phyloP scores from a whole-genome alignment of 2,329 filamentous ascomycete species.

The Colletotrichum endophyticum region DNA sequence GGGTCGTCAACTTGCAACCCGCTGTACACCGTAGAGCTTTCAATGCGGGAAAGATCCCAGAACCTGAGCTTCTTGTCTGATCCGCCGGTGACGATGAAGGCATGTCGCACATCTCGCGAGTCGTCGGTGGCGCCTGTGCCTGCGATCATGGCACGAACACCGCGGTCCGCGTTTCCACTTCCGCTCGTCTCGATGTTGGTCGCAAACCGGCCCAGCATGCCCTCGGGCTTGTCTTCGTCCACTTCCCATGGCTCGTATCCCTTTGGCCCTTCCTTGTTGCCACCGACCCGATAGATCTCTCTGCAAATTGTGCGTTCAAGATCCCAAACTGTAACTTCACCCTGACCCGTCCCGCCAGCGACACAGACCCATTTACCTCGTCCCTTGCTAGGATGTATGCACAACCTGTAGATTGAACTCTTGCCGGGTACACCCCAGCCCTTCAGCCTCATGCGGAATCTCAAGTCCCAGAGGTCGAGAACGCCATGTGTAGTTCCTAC shows the following conservation, averaged over 20 bases:
- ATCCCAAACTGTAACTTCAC: constrained; percentile 95
- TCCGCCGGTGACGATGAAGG: constrained; percentile 86
- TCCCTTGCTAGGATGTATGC: constrained; percentile 78
- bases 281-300: constrained; percentile 81
- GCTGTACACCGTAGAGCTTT: constrained; percentile 81
- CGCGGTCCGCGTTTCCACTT: constrained; percentile 61
- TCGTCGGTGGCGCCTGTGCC: constrained; percentile 75
- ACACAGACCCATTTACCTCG: constrained; percentile 87
- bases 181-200: constrained; percentile 70
- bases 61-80: constrained; percentile 91
- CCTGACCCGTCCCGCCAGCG: constrained; percentile 83
- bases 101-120: constrained; percentile 74
- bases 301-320: constrained; percentile 87
- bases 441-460: constrained; percentile 88
- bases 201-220: constrained; percentile 86
- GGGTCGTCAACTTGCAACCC: constrained; percentile 74
- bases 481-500: constrained; percentile 93
- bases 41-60: constrained; percentile 84
- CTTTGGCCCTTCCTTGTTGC: constrained; percentile 63
- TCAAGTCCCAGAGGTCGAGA: constrained; percentile 92
- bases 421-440: constrained; percentile 88
- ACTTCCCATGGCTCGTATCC: constrained; percentile 86
- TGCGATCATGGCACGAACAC: constrained; percentile 77
- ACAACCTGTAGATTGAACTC: constrained; percentile 78
- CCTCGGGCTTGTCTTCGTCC: constrained; percentile 86